Evolutionary conservation across 306 rosid species (phyloP).

Genomic region (Pyrus betulifolia): DNA sequence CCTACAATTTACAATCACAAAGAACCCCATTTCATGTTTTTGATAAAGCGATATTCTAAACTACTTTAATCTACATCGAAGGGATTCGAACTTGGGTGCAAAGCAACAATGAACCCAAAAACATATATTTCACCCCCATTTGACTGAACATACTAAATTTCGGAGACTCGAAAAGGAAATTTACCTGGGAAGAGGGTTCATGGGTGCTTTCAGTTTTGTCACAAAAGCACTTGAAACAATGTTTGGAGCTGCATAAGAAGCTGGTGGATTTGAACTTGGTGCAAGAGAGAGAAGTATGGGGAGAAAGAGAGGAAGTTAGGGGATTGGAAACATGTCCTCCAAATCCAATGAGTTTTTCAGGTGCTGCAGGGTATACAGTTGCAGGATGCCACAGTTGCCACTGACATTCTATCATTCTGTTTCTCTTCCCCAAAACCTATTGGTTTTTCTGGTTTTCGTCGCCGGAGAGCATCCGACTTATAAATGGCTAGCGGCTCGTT

Average conservation of each 20-base stretch:
- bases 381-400: constrained; percentile 14
- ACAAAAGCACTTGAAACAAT: constrained; percentile 38
- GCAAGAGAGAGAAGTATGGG: constrained; percentile 9
- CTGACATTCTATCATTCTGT: constrained; percentile 24
- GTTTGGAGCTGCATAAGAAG: constrained; percentile 3
- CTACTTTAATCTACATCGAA: background rate
- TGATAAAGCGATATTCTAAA: background rate
- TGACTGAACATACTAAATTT: too few species aligned
- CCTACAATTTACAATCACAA: constrained; percentile 27
- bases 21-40: background rate
- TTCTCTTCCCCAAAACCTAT: too few species aligned
- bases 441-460: too few species aligned
- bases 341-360: background rate
- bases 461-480: too few species aligned
- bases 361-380: background rate
- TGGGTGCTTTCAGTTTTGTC: constrained; percentile 23
- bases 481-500: background rate
- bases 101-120: background rate
- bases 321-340: background rate
- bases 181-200: constrained; percentile 37
- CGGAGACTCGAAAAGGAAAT: background rate
- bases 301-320: background rate
- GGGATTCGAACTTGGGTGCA: background rate
- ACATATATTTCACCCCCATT: too few species aligned
- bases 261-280: background rate